Base-by-base conservation (phyloP, 2,329 filamentous ascomycete species). In the Talaromyces sp. region DNA sequence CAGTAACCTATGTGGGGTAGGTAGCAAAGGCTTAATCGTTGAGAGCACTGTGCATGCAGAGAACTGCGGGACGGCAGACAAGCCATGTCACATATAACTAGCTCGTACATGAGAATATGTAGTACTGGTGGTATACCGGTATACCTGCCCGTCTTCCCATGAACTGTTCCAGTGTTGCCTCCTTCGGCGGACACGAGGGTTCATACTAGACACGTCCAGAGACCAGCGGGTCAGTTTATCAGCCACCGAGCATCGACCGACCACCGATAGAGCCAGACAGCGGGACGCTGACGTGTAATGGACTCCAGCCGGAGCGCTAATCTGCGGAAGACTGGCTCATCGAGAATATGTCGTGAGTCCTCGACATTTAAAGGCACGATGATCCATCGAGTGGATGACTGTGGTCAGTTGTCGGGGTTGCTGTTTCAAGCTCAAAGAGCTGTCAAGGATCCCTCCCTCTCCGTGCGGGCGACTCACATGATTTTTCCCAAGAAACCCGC, bases 1-100 rank as follows among this genome's bases (percentile, higher is more conserved):
- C 25, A 61, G 8, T 37, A 61, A 39, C 59, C 11, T 17, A 52
- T 61, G 59, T 61, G 59, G 45, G 59, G 59, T 52, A 31, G 22
- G 25, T 8, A 50, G 31, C 45, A 15, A 47, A 10, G 43, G 45
- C 43, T 47, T 19, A 25, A 25, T 47, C 43, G 45, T 27, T 3
- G n/a, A 13, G 13, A 41, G 57, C 7, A 31, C 3, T 37, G 13
- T 25, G 25, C 47, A 52, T 37, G 52, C 33, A 39, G n/a, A 41
- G 33, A 15, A 27, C 19, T n/a, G 17, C 11, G 7, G 31, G 11
- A 27, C 7, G 47, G 41, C 25, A 25, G n/a, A 33, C 50, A 60
- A 33, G 39, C 22, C 17, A 47, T 35, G 27, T 41, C 41, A 37
- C 43, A 61, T 49, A 61, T 61, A 61, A 61, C 33, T 52, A 61